Base-by-base conservation (phyloP, 352 stramenopile species). In the Phytopythium vexans region DNA sequence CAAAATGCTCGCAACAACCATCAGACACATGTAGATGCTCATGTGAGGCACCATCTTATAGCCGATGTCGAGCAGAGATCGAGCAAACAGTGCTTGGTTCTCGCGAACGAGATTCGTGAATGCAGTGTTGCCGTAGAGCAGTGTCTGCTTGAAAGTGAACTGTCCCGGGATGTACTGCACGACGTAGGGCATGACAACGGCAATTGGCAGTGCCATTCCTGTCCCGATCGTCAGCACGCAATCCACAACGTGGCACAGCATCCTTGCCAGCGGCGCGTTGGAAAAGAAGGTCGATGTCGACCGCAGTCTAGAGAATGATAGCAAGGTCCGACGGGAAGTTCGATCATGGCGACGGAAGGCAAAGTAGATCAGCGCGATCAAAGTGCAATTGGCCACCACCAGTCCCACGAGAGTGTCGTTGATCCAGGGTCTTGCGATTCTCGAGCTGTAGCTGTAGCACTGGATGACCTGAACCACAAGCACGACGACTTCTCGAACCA, bases 61-160 rank as follows among this genome's bases (percentile, higher is more conserved):
- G 3, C 68, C 41, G 8, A 62, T 62, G 37, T 67, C 66, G 12
- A 64, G 55, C 21, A 60, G 43, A 8, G 45, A 66, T 3, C 64
- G 59, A 1, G 61, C 72, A 45, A 80, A 70, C 4, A 82, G 41
- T 36, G 66, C 60, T 41, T 70, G 68, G 57, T 74, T 72, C 43
- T 86, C 70, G 34, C 64, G 56, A 4, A 83, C 58, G 31, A 83
- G 59, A 41, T 75, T 83, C 1, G 53, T 58, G 33, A 83, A 83
- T 35, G 53, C 60, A 36, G 72, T 52, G 33, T 83, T 72, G 21
- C 63, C 60, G 48, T 83, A 86, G 1, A 83, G 49, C n/a, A 73
- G 51, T 31, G 56, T 32, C 37, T 66, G 46, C 10, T 66, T 49
- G 38, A 86, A 83, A 7, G 60, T 60, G 32, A 57, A 77, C 40